Base-by-base conservation (phyloP, 2,329 filamentous ascomycete species). In the Fusarium sterilihyphosum region DNA sequence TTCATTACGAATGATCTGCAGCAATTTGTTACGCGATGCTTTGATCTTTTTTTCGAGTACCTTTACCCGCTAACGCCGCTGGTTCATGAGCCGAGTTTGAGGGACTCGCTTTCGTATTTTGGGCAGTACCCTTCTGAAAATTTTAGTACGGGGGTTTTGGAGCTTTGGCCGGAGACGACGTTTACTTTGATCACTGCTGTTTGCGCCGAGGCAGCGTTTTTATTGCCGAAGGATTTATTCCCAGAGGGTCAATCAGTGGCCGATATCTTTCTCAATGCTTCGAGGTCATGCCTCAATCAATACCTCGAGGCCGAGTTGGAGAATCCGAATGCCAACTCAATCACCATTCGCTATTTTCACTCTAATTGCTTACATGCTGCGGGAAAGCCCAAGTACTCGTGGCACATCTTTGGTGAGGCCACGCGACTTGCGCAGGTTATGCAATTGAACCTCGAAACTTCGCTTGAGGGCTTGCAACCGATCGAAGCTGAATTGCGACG, bases 341-440 rank as follows among this genome's bases (percentile, higher is more conserved):
- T 86, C 33, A 80, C 81, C 6, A 84, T 85, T 24, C 82, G 85
- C 8, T 85, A 85, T 59, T 84, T 85, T 31, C 85, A 86, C 58
- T 86, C 85, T 20, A 85, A 85, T 61, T 85, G 84, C 47, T 73
- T 86, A 6, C 85, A 86, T 53, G 83, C 83, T 3, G 78, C 82
- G 2, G 85, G 84, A 0, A 85, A 84, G 46, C 83, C 83, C 8
- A 81, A 83, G 33, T 81, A 84, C 26, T 85, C 84, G 9, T 86
- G 84, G 83, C 83, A 85, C 54, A 83, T 86, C 4, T 84, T 86
- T 70, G 84, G 84, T 4, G 84, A 86, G 65, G 84, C 84, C 2
- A 82, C 82, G 8, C 78, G 84, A 4, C 80, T 86, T 10, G 82
- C 81, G 0, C 84, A 86, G 67, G 81, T 82, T 4, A 85, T 86